phyloP scores from a whole-genome alignment of 345 rosid genomes.

The Rubroshorea leprosula region DNA sequence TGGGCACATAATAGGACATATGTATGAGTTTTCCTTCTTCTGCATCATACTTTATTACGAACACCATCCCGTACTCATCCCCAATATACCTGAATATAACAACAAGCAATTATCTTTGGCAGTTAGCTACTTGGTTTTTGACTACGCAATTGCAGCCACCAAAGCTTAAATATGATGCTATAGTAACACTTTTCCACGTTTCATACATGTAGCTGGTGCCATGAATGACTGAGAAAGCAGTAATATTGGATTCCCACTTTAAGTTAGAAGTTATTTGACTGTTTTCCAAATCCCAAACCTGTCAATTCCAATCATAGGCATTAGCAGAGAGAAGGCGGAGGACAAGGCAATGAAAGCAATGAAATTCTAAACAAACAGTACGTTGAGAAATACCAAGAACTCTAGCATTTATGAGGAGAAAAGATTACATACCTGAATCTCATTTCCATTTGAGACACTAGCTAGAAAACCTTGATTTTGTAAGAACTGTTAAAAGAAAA shows the following conservation, averaged over 20 bases:
- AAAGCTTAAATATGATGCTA: slow-evolving; percentile 12
- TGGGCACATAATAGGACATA: slow-evolving; percentile 65
- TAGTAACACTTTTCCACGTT: slow-evolving; percentile 4
- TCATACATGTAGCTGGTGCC: slow-evolving; percentile 73
- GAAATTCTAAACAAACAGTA: slow-evolving; percentile 4
- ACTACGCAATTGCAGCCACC: slow-evolving; percentile 2
- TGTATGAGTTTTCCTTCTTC: slow-evolving; percentile 43
- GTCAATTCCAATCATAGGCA: slow-evolving; percentile 20
- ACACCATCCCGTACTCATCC: slow-evolving; percentile 73
- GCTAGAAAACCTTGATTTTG: slow-evolving; percentile 71
- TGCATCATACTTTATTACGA: slow-evolving; percentile 51
- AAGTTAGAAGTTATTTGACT: slow-evolving; percentile 46
- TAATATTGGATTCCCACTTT: slow-evolving; percentile 74
- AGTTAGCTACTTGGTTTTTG: neutral
- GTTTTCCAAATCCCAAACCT: slow-evolving; percentile 84
- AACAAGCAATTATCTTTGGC: slow-evolving; percentile 2
- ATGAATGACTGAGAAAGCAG: slow-evolving; percentile 66
- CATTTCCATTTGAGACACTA: slow-evolving; percentile 58
- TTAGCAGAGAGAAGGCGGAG: neutral
- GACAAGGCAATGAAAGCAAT: too few relatives aligned
- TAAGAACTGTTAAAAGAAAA: slow-evolving; percentile 47
- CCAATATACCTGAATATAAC: slow-evolving; percentile 57
- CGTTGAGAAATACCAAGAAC: slow-evolving; percentile 12
- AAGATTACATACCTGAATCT: slow-evolving; percentile 62
- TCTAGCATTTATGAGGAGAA: slow-evolving; percentile 7